Conservation (phyloP, 805 yeast species). For the Hanseniaspora thailandica region DNA sequence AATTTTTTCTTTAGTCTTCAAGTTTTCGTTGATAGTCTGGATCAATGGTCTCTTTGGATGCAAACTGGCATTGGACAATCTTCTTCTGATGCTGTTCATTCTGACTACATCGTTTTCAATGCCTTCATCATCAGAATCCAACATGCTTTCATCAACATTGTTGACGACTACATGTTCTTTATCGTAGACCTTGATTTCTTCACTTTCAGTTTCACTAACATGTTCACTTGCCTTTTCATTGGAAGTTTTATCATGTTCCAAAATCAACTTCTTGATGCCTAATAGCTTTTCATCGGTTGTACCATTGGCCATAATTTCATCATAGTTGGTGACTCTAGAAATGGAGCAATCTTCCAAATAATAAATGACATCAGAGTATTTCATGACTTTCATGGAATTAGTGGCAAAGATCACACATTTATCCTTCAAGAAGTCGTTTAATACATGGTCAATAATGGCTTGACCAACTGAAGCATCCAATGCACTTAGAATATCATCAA, state of each 20-base stretch:
- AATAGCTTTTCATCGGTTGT: conserved; percentile 22
- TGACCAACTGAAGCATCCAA: conserved; percentile 65
- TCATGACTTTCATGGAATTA: conserved; percentile 43
- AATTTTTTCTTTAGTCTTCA: conserved; percentile 36
- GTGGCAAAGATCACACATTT: conserved; percentile 50
- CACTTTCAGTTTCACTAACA: conserved; percentile 3
- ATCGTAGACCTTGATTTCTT: conserved; percentile 16
- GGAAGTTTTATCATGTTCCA: conserved; percentile 25
- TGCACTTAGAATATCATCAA: conserved; percentile 60
- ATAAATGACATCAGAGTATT: conserved; percentile 48
- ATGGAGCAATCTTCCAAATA: conserved; percentile 46
- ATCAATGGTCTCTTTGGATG: conserved; percentile 31
- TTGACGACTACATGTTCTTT: conserved; percentile 1
- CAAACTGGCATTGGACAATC: conserved; percentile 57
- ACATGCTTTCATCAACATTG: not conserved
- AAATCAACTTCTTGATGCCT: conserved; percentile 26
- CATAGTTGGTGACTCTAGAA: conserved; percentile 46
- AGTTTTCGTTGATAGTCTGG: conserved; percentile 21
- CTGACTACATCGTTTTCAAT: not conserved
- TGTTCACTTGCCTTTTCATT: conserved; percentile 20
- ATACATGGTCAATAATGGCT: conserved; percentile 40
- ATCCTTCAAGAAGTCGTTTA: conserved; percentile 38
- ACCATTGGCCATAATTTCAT: conserved; percentile 32
- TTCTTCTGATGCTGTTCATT: conserved; percentile 27
- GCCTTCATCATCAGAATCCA: not conserved